phyloP scores from a whole-genome alignment of 2,329 filamentous ascomycete species.

The Sporothrix protearum region DNA sequence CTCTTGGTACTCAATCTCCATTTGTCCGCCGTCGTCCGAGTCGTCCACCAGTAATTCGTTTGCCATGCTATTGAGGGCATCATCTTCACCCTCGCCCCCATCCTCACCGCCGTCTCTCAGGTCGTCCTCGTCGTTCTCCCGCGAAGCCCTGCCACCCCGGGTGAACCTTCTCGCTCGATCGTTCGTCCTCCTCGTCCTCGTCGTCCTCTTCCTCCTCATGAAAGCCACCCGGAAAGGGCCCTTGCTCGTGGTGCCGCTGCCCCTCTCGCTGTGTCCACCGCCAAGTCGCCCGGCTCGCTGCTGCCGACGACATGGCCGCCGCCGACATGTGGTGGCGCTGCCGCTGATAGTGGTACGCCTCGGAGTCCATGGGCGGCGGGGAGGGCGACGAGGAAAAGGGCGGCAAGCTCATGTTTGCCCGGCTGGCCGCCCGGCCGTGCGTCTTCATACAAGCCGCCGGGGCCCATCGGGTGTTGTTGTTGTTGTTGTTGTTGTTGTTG shows the following conservation, averaged over 20 bases:
- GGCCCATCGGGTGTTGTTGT: neutral
- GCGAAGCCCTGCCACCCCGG: neutral
- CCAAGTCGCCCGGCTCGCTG: conserved; percentile 17
- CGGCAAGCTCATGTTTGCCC: neutral
- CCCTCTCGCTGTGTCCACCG: conserved; percentile 22
- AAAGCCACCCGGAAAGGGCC: conserved; percentile 20
- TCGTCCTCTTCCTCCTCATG: conserved; percentile 28
- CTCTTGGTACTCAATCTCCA: conserved; percentile 27
- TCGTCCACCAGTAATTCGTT: conserved; percentile 11
- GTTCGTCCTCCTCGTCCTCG: neutral
- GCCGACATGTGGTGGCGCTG: conserved; percentile 22
- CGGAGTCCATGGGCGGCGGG: conserved; percentile 2
- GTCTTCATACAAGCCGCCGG: neutral
- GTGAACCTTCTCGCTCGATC: neutral
- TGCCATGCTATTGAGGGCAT: neutral
- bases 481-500: conserved; percentile 2
- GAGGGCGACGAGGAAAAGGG: conserved; percentile 19
- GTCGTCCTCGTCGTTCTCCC: neutral
- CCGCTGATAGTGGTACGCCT: conserved; percentile 16
- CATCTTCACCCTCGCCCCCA: neutral
- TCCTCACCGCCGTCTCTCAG: neutral
- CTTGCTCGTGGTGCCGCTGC: conserved; percentile 22
- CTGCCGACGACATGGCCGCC: conserved; percentile 21
- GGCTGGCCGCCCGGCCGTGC: neutral
- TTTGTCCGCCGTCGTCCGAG: conserved; percentile 21